phyloP scores from a whole-genome alignment of 2,329 filamentous ascomycete species.

The Penicillium sp. region DNA sequence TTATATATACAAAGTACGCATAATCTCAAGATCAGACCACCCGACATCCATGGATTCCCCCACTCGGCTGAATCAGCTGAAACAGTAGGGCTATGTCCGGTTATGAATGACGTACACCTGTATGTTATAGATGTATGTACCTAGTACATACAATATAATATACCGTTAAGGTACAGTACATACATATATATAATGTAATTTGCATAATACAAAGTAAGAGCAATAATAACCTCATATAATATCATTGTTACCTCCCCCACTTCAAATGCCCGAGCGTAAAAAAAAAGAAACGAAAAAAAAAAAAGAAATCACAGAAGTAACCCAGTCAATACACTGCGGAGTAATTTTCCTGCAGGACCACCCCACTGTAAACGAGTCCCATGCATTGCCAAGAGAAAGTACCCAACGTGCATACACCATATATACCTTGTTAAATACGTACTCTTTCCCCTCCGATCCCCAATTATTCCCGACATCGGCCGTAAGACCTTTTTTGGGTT shows the following conservation, averaged over 20 bases:
- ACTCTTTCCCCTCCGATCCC: background rate
- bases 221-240: background rate
- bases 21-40: conserved; percentile 3
- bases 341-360: conserved; percentile 4
- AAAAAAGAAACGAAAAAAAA: background rate
- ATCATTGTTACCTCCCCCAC: background rate
- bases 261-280: background rate
- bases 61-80: background rate
- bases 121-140: no score
- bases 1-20: background rate
- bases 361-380: conserved; percentile 6
- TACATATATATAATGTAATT: no score
- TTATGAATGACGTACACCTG: background rate
- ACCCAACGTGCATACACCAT: background rate
- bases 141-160: no score
- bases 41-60: background rate
- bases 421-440: background rate
- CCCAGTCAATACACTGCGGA: background rate
- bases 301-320: no score
- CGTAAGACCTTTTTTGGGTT: background rate
- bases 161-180: no score
- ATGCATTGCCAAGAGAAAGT: conserved; percentile 3
- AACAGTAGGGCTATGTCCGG: background rate
- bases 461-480: conserved; percentile 13
- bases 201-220: no score